These are phyloP conservation scores for Chrysosporium queenslandicum DNA, from an alignment of 2,329 filamentous ascomycete species.

Conservation along the genomic window DNA sequence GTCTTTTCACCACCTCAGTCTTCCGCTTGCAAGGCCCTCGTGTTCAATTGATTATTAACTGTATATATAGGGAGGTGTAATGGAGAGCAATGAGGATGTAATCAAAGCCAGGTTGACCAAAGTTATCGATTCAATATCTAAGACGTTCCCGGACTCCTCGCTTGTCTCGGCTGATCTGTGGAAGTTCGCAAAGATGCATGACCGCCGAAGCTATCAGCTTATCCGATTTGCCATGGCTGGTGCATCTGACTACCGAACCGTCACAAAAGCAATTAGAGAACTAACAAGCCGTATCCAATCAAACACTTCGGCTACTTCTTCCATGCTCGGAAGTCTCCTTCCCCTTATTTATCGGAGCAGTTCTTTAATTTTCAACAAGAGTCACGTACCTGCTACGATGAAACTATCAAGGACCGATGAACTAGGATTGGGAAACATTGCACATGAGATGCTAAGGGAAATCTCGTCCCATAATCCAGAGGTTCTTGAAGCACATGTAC, in stretches of 20 bases:
- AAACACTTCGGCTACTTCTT: conserved; percentile 43
- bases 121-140: conserved; percentile 62
- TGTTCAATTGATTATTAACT: neutral
- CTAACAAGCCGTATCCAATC: conserved; percentile 69
- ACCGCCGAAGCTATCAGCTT: conserved; percentile 80
- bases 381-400: conserved; percentile 83
- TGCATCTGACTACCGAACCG: conserved; percentile 84
- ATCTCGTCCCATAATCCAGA: conserved; percentile 84
- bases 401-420: conserved; percentile 77
- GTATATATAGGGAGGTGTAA: conserved; percentile 54
- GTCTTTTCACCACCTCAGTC: conserved; percentile 13
- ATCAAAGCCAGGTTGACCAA: conserved; percentile 60
- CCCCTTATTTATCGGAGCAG: conserved; percentile 76
- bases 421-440: conserved; percentile 62
- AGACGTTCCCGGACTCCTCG: conserved; percentile 63
- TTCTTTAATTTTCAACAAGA: conserved; percentile 83
- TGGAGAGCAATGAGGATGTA: conserved; percentile 56
- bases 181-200: conserved; percentile 84
- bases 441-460: conserved; percentile 82
- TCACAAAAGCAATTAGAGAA: conserved; percentile 83
- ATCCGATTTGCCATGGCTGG: conserved; percentile 75
- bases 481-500: conserved; percentile 84
- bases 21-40: neutral
- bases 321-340: conserved; percentile 66
- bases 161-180: conserved; percentile 67